Evolutionary conservation across 2,329 filamentous ascomycete genomes (phyloP), one percentile per base, ranked within the genome.

Genomic region (Rutstroemia sp.): DNA sequence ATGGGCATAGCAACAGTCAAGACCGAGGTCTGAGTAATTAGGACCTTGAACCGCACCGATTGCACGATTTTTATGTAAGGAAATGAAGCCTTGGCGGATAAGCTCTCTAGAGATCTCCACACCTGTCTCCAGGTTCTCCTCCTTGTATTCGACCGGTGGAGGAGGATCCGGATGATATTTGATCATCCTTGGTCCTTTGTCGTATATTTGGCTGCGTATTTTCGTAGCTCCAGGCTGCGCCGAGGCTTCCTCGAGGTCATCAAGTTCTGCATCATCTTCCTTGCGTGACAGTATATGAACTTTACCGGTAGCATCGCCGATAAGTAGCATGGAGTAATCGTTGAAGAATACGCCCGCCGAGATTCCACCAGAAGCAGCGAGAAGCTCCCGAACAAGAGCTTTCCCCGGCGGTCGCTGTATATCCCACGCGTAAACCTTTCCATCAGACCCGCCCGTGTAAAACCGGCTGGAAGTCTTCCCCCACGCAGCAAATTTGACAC

Each of bases 401-500:
- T 71, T 66, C 27, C 61, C 69, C 51, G 50, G 64, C 46, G 73
- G 72, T 44, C 60, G 61, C 9, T 79, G 76, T 8, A 86, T 69
- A 59, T 85, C 81, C 83, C 83, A 86, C 2, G 81, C 80, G 58
- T 82, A 84, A 16, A 86, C 73, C 0, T 79, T 73, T 1, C 83
- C 83, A 58, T 86, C 83, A 1, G 82, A 84, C 0, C 80, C 81
- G 1, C 82, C 83, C 0, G 82, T 85, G 61, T 86, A 86, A 45
- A 86, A 75, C 0, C 82, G 75, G 54, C 83, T 79, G 0, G 73
- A 67, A 0, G 76, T 78, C 16, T 72, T 75, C 1, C 80, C 82
- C 83, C 82, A 86, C 4, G 81, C 77, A 0, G 77, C 78, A 61
- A 86, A 85, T 64, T 84, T 85, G 44, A 85, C 80, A 2, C 83